Evolutionary conservation across 306 rosid genomes (phyloP), one percentile per base, ranked within the genome.

Genomic region (Inga laurina): DNA sequence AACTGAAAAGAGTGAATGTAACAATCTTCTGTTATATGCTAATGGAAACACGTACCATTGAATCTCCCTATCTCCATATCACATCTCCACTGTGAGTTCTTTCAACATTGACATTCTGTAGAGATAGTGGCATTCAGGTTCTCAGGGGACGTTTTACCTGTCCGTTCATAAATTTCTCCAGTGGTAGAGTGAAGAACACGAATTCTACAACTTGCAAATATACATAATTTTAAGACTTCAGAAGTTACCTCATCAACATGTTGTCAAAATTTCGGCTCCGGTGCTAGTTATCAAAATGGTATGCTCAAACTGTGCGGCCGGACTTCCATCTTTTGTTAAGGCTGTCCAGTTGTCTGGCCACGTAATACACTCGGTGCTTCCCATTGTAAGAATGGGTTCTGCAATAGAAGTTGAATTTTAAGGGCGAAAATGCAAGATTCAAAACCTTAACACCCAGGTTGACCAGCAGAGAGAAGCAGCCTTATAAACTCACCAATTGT

Each of bases 341-440:
- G 92, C 80, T 5, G 99, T 96, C 99, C 98, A 96, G 87, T 96
- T 94, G 86, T 94, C 99, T 34, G 90, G 92, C 99, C 99, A 96
- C 52, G 94, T 85, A 77, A 84, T 43, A 86, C 93, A 92, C n/a
- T 92, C 91, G 8, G 27, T 87, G 89, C 95, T 91, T 87, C 99
- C 98, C 92, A 90, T 51, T 4, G 99, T 88, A 66, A 96, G 97
- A 84, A 96, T 96, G 30, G 98, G 99, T 83, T 96, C 98, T 96
- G 97, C 88, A 86, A 21, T 76, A 18, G 56, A 81, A 34, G 51
- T 22, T 76, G 45, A 66, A 81, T 54, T 75, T 56, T 4, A 59
- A 39, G 49, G 82, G 77, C 79, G 46, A 76, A 27, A 80, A 67
- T 64, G 77, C 77, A 70, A 79, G 22, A 80, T 67, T 64, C 27